A percentile compares a stretch with the other conserved stretches of the same genome.
Evolutionary conservation across 257 asterid species (phyloP).

Genomic region (Catharanthus roseus): DNA sequence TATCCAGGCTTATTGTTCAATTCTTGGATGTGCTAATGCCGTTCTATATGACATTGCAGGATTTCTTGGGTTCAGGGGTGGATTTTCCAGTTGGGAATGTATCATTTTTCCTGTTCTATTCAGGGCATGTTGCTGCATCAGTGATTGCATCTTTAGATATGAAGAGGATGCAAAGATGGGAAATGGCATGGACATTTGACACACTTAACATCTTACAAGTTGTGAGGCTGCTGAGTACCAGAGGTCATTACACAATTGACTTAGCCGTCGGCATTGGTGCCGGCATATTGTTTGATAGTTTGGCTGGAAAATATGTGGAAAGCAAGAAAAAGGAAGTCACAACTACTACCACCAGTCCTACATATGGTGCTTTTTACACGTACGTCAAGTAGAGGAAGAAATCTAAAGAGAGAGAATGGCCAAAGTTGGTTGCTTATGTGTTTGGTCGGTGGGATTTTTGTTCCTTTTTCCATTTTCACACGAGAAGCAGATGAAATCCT

Average conservation of each 20-base stretch:
- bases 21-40: background rate
- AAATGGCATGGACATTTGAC: slow-evolving; percentile 59
- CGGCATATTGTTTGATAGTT: slow-evolving; percentile 65
- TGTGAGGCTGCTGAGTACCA: slow-evolving; percentile 67
- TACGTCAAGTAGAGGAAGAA: slow-evolving; percentile 4
- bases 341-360: background rate
- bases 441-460: background rate
- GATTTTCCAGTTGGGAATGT: slow-evolving; percentile 97
- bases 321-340: slow-evolving; percentile 32
- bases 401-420: background rate
- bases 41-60: slow-evolving; percentile 35
- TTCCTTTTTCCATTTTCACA: background rate
- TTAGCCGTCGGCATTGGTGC: slow-evolving; percentile 83
- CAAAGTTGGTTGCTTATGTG: background rate
- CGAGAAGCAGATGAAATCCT: background rate
- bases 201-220: slow-evolving; percentile 60
- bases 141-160: slow-evolving; percentile 86
- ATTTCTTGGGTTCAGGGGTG: slow-evolving; percentile 82
- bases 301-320: slow-evolving; percentile 67
- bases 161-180: slow-evolving; percentile 78
- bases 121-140: slow-evolving; percentile 93
- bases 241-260: slow-evolving; percentile 96
- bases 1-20: no score
- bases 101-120: slow-evolving; percentile 82
- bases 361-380: slow-evolving; percentile 8